Evolutionary conservation across 805 yeast species (phyloP).

Genomic region (Blastobotrys chiropterorum): DNA sequence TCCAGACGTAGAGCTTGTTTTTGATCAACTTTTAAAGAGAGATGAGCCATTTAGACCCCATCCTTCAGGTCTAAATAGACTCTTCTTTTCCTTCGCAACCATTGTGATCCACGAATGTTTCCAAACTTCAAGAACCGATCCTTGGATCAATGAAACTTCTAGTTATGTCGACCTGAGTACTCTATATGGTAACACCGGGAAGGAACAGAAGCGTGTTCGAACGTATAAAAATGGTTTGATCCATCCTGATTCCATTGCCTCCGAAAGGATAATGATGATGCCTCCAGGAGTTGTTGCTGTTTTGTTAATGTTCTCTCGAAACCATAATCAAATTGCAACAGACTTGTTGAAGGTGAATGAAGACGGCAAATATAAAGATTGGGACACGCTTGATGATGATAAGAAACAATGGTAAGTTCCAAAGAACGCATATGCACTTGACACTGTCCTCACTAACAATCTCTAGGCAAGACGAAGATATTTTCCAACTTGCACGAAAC

Average conservation of each 20-base stretch:
- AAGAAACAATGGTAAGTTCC: not conserved
- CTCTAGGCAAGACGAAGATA: constrained; percentile 5
- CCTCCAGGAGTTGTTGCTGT: constrained; percentile 2
- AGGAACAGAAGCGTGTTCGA: constrained; percentile 1
- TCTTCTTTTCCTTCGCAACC: constrained; percentile 1
- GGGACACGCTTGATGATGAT: not conserved
- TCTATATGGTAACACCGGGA: not conserved
- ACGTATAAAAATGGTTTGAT: not conserved
- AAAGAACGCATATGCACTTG: too few relatives aligned
- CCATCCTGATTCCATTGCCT: constrained; percentile 1
- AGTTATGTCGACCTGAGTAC: constrained; percentile 2
- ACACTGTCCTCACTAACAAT: too few relatives aligned
- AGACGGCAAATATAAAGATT: not conserved
- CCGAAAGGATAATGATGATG: constrained; percentile 3
- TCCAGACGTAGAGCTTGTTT: not conserved
- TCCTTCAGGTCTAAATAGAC: not conserved
- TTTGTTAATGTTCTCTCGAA: constrained; percentile 1
- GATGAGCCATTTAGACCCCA: not conserved
- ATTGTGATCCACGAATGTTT: constrained; percentile 2
- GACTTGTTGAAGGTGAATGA: not conserved
- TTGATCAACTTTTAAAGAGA: constrained; percentile 1
- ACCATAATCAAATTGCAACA: not conserved
- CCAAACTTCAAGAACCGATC: not conserved
- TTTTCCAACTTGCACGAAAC: constrained; percentile 1
- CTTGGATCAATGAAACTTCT: constrained; percentile 1